These are phyloP conservation scores for Helotiales sp. DNA, from an alignment of 2,329 filamentous ascomycete genomes.

Conservation along the genomic window DNA sequence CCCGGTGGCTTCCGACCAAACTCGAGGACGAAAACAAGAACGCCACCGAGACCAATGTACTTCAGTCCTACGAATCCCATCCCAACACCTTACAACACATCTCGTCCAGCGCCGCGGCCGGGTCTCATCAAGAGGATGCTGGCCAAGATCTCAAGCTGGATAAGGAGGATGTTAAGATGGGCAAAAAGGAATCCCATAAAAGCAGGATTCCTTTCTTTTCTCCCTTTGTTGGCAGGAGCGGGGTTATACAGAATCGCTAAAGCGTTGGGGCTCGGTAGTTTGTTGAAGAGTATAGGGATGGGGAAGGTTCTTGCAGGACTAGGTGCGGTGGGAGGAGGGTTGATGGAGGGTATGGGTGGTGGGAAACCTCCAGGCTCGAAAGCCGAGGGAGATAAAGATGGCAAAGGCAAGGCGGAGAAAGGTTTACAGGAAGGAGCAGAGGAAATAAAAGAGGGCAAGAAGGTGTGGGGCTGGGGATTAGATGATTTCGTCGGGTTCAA, in stretches of 20 bases:
- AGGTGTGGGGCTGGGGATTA: conserved; percentile 25
- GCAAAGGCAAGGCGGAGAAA: neutral
- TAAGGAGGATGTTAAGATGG: conserved; percentile 22
- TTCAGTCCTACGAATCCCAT: conserved; percentile 26
- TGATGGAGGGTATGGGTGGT: conserved; percentile 14
- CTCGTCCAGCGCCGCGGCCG: conserved; percentile 27
- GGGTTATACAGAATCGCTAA: conserved; percentile 13
- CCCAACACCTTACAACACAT: conserved; percentile 27
- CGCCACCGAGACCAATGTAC: conserved; percentile 19
- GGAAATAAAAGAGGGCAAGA: conserved; percentile 9
- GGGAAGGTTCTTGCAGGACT: neutral
- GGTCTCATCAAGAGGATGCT: conserved; percentile 26
- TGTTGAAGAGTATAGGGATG: conserved; percentile 1
- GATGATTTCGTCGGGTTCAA: conserved; percentile 30
- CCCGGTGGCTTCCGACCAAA: neutral
- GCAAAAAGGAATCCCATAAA: conserved; percentile 27
- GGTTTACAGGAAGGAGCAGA: conserved; percentile 5
- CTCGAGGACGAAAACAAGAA: neutral
- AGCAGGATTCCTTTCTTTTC: conserved; percentile 23
- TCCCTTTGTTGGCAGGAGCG: conserved; percentile 25
- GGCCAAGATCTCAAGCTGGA: conserved; percentile 21
- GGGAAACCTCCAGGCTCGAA: neutral
- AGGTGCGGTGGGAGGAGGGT: conserved; percentile 2
- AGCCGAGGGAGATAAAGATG: neutral
- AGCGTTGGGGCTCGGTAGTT: conserved; percentile 5